Evolutionary conservation across 495 filamentous ascomycete species (phyloP), one percentile per base, ranked within the genome.

Genomic region (Polyplosphaeria fusca): DNA sequence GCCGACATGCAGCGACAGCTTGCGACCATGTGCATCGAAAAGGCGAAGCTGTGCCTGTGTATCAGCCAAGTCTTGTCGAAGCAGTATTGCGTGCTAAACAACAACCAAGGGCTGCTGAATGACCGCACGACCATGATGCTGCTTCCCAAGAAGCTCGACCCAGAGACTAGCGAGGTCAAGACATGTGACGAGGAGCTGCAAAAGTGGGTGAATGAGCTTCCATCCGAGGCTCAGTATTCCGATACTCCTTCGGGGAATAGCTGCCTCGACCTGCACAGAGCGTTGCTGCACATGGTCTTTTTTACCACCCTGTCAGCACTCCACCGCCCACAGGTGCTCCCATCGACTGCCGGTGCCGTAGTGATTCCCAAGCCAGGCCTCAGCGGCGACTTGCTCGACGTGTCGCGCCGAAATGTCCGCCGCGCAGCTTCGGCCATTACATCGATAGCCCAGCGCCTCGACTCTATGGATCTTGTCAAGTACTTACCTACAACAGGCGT

Each of bases 401-500:
- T 84, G 28, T 90, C 90, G 1, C 82, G 87, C 35, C 80, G 78
- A 45, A 88, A 87, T 56, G 90, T 95, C 11, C 82, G 87, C 27
- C 82, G 84, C 35, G 86, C 89, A 1, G 89, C 90, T 12, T 74
- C 79, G 41, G 86, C 90, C 64, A 92, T 91, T 65, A 94, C 88
- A 5, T 77, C 76, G 39, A 88, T 94, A 65, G 87, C 86, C 7
- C 79, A 82, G 47, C 81, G 87, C 44, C 74, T 95, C 9, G 86
- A 87, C 59, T 73, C 74, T 26, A 73, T 83, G 26, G 76, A 84
- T 56, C 75, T 95, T 2, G 88, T 87, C 37, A 81, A 77, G 28
- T 95, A 82, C 67, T 82, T 95, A 16, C 89, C 90, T 9, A 93
- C 90, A 0, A 89, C 88, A 0, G 89, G 89, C 37, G 88, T 95